Percentiles rank a stretch among this genome's conserved stretches.
Conservation (phyloP, 2,329 filamentous ascomycete species). For the Fusarium irregulare region DNA sequence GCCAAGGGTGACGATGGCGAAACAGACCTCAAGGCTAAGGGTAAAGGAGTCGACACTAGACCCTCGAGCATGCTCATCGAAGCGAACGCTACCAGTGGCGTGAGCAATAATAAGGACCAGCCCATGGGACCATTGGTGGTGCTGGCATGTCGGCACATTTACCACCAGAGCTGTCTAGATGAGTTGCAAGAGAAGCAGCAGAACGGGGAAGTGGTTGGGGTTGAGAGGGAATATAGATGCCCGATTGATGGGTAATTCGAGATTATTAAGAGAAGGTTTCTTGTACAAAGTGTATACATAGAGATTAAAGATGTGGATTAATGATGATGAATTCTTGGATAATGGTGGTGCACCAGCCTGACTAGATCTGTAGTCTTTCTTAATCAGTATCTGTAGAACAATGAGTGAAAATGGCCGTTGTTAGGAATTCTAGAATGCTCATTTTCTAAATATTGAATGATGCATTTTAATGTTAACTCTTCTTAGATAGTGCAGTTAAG, state of each 20-base stretch:
- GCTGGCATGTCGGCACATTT: conserved; percentile 77
- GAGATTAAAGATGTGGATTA: conserved; percentile 40
- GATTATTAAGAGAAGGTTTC: conserved; percentile 16
- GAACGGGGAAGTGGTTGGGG: conserved; percentile 59
- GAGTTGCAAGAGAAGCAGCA: conserved; percentile 67
- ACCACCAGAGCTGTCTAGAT: conserved; percentile 76
- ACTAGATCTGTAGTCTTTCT: background rate
- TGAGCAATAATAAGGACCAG: conserved; percentile 52
- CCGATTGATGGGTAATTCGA: conserved; percentile 64
- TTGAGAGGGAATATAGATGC: conserved; percentile 64
- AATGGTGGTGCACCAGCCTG: background rate
- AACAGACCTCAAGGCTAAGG: conserved; percentile 55
- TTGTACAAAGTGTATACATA: conserved; percentile 44
- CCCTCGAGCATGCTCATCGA: conserved; percentile 56
- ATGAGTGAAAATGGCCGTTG: background rate
- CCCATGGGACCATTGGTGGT: conserved; percentile 74
- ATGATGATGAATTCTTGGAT: conserved; percentile 42
- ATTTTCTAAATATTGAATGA: background rate
- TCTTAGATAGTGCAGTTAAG: conserved; percentile 13
- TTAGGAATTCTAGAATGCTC: background rate
- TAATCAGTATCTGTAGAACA: background rate
- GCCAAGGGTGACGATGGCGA: conserved; percentile 53
- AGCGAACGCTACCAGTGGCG: conserved; percentile 40
- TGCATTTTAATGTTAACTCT: background rate
- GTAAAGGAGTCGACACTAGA: conserved; percentile 56